phyloP scores from a whole-genome alignment of 768 basidiomycete genomes.

The Trametes elegans region DNA sequence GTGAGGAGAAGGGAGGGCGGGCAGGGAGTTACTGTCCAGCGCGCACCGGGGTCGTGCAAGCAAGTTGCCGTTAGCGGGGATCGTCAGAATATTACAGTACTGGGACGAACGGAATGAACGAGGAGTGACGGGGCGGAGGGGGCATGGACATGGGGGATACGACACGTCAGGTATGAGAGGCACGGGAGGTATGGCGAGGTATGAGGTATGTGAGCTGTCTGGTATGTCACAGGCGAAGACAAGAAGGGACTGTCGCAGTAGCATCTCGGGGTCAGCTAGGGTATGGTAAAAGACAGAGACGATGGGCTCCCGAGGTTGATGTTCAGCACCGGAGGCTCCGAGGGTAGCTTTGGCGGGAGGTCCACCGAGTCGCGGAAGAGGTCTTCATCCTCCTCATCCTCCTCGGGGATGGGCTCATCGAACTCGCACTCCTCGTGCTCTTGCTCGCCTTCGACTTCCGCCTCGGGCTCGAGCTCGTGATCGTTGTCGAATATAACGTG shows the following conservation, averaged over 20 bases:
- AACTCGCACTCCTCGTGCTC: conserved; percentile 65
- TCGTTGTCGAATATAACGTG: conserved; percentile 62
- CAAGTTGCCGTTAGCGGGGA: conserved; percentile 8
- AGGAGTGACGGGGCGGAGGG: background rate
- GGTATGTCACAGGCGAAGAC: too few relatives aligned
- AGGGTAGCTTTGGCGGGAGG: conserved; percentile 10
- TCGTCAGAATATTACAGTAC: too few relatives aligned
- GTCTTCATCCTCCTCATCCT: conserved; percentile 51
- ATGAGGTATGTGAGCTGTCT: conserved; percentile 2
- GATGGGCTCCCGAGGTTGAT: conserved; percentile 21
- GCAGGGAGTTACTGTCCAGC: conserved; percentile 2
- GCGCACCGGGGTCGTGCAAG: conserved; percentile 4
- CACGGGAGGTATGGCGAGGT: background rate
- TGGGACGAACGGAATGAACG: too few relatives aligned
- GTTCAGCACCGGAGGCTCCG: conserved; percentile 22
- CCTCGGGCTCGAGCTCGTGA: conserved; percentile 35
- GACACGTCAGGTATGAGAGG: background rate
- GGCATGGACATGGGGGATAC: background rate
- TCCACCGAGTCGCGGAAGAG: conserved; percentile 15
- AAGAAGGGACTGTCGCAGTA: too few relatives aligned
- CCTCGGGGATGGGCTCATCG: conserved; percentile 66
- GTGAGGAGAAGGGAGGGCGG: too few relatives aligned
- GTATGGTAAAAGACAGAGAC: conserved; percentile 21
- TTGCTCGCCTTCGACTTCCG: conserved; percentile 53
- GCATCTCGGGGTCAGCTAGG: background rate